phyloP scores from a whole-genome alignment of 1,284 basidiomycete genomes.

The Malassezia globosa region DNA sequence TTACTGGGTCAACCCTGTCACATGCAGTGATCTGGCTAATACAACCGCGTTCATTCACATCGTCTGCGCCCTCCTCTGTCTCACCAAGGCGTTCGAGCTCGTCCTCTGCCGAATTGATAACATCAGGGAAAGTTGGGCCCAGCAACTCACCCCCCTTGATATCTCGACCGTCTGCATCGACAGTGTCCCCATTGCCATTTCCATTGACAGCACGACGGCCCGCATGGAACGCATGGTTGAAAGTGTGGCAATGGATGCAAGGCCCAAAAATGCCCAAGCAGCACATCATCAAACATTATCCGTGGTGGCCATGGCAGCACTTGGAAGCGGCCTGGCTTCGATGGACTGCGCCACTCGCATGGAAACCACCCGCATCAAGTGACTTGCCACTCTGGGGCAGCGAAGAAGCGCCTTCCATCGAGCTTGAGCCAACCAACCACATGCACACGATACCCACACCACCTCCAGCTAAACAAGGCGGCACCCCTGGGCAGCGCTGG shows the following conservation, averaged over 20 bases:
- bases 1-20: background rate
- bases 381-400: background rate
- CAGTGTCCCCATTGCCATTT: background rate
- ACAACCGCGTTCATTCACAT: slow-evolving; percentile 8
- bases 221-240: background rate
- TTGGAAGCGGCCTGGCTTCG: slow-evolving; percentile 27
- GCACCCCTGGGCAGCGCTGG: slow-evolving; percentile 4
- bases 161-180: too few relatives aligned
- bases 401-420: background rate
- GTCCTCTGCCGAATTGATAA: background rate
- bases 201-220: background rate
- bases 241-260: slow-evolving; percentile 12
- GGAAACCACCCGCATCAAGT: slow-evolving; percentile 2
- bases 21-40: slow-evolving; percentile 10
- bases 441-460: background rate
- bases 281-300: slow-evolving; percentile 27
- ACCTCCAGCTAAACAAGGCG: background rate
- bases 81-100: slow-evolving; percentile 1
- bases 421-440: background rate
- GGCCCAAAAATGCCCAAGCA: slow-evolving; percentile 21
- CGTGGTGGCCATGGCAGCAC: slow-evolving; percentile 34
- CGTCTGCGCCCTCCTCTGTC: slow-evolving; percentile 8
- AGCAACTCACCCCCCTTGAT: too few relatives aligned
- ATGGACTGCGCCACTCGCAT: slow-evolving; percentile 1
- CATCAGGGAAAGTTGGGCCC: too few relatives aligned